Conservation (phyloP, 345 rosid genomes). For the Fremontodendron californicum region DNA sequence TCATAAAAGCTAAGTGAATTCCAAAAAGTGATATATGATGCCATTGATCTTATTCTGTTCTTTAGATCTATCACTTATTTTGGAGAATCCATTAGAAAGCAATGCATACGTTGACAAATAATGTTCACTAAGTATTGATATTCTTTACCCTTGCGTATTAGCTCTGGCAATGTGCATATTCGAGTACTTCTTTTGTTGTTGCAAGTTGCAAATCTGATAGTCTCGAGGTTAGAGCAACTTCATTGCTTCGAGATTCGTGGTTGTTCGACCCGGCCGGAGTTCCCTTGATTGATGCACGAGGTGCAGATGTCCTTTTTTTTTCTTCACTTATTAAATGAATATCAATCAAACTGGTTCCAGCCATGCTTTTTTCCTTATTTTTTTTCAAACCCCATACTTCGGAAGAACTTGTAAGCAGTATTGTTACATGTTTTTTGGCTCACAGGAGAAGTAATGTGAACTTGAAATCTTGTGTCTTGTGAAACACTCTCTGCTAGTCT, state of each 20-base stretch:
- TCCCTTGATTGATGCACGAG: not conserved
- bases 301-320: no score
- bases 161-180: no score
- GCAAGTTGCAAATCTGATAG: not conserved
- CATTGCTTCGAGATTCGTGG: not conserved
- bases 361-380: not conserved
- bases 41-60: no score
- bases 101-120: no score
- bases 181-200: not conserved
- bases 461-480: not conserved
- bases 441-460: no score
- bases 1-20: no score
- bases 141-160: not conserved
- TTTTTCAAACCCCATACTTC: not conserved
- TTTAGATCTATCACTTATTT: no score
- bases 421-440: not conserved
- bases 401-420: not conserved
- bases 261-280: not conserved
- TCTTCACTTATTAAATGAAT: no score
- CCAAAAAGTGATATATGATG: conserved; percentile 11
- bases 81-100: no score
- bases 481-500: no score
- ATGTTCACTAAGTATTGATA: no score
- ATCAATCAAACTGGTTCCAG: not conserved
- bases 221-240: not conserved